phyloP scores from a whole-genome alignment of 1,284 basidiomycete genomes.

The Sporisorium graminicola region DNA sequence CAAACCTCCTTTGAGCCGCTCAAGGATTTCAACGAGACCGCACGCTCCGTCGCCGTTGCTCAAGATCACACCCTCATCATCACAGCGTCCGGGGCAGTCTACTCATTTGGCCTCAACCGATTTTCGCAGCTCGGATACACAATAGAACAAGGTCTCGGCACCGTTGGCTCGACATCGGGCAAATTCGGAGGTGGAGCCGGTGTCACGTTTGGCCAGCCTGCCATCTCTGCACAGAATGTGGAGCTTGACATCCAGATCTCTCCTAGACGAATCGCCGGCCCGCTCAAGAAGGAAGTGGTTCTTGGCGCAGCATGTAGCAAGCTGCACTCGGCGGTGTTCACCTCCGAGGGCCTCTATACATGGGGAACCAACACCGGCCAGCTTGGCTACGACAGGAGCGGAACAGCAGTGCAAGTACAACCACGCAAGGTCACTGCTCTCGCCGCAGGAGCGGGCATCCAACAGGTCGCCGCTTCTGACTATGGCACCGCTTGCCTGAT shows the following conservation, averaged over 20 bases:
- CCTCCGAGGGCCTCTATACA: constrained; percentile 83
- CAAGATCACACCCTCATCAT: constrained; percentile 94
- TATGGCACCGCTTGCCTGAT: constrained; percentile 84
- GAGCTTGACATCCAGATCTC: constrained; percentile 76
- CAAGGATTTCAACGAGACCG: constrained; percentile 74
- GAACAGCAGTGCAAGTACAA: constrained; percentile 82
- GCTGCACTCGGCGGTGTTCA: constrained; percentile 91
- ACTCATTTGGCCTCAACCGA: constrained; percentile 87
- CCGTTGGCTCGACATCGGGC: constrained; percentile 47
- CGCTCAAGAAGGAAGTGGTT: constrained; percentile 84
- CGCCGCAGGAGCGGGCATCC: constrained; percentile 51
- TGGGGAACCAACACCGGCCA: constrained; percentile 98
- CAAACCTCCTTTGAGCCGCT: constrained; percentile 80
- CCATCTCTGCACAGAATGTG: constrained; percentile 17
- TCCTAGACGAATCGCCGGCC: constrained; percentile 82
- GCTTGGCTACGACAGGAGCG: constrained; percentile 76
- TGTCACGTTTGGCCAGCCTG: constrained; percentile 45
- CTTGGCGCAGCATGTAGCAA: constrained; percentile 88
- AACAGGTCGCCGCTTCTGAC: constrained; percentile 73
- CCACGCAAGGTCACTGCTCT: constrained; percentile 83
- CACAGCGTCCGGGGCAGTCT: constrained; percentile 83
- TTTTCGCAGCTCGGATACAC: constrained; percentile 84
- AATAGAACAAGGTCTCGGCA: constrained; percentile 75
- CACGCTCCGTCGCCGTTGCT: constrained; percentile 79
- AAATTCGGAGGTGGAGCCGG: constrained; percentile 70